Conservation (phyloP, 2,329 filamentous ascomycete species). For the Stemphylium beticola region DNA sequence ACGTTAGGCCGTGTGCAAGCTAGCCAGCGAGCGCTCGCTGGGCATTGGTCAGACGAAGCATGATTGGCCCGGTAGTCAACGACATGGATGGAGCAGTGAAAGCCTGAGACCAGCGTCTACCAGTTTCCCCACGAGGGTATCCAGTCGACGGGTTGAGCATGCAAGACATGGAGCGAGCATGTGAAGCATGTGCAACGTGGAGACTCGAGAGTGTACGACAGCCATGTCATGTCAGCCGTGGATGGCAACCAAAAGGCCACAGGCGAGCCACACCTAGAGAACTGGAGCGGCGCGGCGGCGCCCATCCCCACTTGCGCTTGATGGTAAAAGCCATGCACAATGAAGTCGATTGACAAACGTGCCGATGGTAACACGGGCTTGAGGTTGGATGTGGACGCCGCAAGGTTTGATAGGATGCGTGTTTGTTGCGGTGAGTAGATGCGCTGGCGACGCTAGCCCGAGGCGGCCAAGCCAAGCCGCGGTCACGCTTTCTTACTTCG, state of each 20-base stretch:
- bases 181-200: slow-evolving; percentile 41
- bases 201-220: slow-evolving; percentile 46
- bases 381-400: slow-evolving; percentile 44
- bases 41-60: slow-evolving; percentile 28
- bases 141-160: slow-evolving; percentile 18
- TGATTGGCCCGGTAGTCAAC: slow-evolving; percentile 17
- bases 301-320: slow-evolving; percentile 11
- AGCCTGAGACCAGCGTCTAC: slow-evolving; percentile 16
- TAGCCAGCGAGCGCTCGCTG: slow-evolving; percentile 20
- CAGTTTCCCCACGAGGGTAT: slow-evolving; percentile 21
- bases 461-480: slow-evolving; percentile 21
- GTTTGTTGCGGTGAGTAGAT: slow-evolving; percentile 47
- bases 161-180: slow-evolving; percentile 25
- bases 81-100: background rate
- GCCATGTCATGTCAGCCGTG: slow-evolving; percentile 43
- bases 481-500: slow-evolving; percentile 38
- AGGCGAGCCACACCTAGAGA: slow-evolving; percentile 27
- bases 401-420: slow-evolving; percentile 37
- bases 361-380: slow-evolving; percentile 44
- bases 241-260: slow-evolving; percentile 25
- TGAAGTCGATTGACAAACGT: slow-evolving; percentile 42
- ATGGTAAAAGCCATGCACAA: slow-evolving; percentile 22
- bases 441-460: slow-evolving; percentile 43
- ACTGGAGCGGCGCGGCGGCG: slow-evolving; percentile 22
- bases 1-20: slow-evolving; percentile 46